A percentile compares a stretch with the other conserved stretches of the same genome.
phyloP scores from a whole-genome alignment of 768 basidiomycete species.

The Termitomyces sp. region DNA sequence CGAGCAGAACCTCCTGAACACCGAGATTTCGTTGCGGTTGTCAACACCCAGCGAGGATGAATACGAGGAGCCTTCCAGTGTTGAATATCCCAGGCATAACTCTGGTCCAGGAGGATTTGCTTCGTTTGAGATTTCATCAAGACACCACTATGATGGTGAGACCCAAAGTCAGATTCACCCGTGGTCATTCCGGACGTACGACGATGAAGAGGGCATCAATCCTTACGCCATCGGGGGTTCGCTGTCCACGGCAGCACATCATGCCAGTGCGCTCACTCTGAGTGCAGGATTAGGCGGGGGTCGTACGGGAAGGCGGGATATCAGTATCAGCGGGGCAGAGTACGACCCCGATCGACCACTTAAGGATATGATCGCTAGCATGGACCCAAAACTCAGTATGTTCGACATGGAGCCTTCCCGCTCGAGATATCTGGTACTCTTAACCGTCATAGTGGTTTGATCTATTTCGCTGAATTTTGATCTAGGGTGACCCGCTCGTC shows the following conservation, averaged over 20 bases:
- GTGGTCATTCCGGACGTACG: constrained; percentile 43
- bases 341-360: constrained; percentile 83
- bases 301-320: constrained; percentile 43
- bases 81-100: constrained; percentile 73
- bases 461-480: constrained; percentile 5
- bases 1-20: constrained; percentile 72
- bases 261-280: constrained; percentile 84
- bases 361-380: constrained; percentile 64
- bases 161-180: constrained; percentile 42
- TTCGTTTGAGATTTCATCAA: constrained; percentile 56
- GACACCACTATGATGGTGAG: constrained; percentile 53
- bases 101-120: constrained; percentile 52
- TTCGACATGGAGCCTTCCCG: constrained; percentile 50
- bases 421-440: constrained; percentile 44
- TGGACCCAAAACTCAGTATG: constrained; percentile 49
- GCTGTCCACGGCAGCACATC: constrained; percentile 82
- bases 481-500: constrained; percentile 41
- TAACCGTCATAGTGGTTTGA: not conserved
- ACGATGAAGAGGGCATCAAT: constrained; percentile 50
- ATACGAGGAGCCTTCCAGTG: constrained; percentile 37
- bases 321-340: constrained; percentile 68
- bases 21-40: constrained; percentile 66
- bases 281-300: constrained; percentile 75
- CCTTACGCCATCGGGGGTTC: constrained; percentile 67
- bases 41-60: constrained; percentile 45